Evolutionary conservation across 1,284 basidiomycete genomes (phyloP).

Genomic region (Ganoderma leucocontextum): DNA sequence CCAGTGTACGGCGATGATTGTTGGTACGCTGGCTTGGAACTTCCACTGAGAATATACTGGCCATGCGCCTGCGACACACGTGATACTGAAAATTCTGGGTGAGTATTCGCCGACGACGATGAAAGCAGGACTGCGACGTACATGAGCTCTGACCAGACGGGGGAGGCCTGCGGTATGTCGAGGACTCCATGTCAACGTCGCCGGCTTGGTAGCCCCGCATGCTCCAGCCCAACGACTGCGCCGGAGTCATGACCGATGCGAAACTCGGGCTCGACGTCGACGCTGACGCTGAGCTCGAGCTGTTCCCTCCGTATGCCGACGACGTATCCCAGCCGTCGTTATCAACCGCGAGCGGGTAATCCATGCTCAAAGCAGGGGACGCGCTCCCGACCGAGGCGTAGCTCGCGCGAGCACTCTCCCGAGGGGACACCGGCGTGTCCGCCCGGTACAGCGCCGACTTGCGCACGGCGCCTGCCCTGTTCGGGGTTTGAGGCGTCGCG

Average conservation of each 20-base stretch:
- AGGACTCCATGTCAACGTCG: constrained; percentile 16
- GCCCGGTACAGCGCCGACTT: constrained; percentile 12
- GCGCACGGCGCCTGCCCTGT: constrained; percentile 1
- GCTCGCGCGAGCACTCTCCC: constrained; percentile 12
- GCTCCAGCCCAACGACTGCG: constrained; percentile 36
- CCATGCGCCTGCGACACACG: constrained; percentile 29
- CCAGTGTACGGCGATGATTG: constrained; percentile 18
- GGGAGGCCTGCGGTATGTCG: constrained; percentile 23
- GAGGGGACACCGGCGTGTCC: constrained; percentile 11
- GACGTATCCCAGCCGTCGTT: constrained; percentile 30
- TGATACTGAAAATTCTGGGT: constrained; percentile 19
- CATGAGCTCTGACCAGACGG: constrained; percentile 25
- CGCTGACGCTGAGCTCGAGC: constrained; percentile 14
- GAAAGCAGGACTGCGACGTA: constrained; percentile 14
- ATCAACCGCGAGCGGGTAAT: constrained; percentile 22
- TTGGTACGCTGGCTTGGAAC: constrained; percentile 19
- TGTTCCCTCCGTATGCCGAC: constrained; percentile 24
- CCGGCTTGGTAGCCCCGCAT: constrained; percentile 20
- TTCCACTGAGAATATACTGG: constrained; percentile 20
- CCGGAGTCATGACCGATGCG: constrained; percentile 38
- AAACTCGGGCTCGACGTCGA: constrained; percentile 28
- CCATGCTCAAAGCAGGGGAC: constrained; percentile 27
- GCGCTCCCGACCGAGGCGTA: constrained; percentile 10
- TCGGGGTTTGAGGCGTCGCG: neutral
- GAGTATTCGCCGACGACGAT: neutral